Evolutionary conservation across 805 yeast genomes (phyloP).

Genomic region (Suhomyces prunicola): DNA sequence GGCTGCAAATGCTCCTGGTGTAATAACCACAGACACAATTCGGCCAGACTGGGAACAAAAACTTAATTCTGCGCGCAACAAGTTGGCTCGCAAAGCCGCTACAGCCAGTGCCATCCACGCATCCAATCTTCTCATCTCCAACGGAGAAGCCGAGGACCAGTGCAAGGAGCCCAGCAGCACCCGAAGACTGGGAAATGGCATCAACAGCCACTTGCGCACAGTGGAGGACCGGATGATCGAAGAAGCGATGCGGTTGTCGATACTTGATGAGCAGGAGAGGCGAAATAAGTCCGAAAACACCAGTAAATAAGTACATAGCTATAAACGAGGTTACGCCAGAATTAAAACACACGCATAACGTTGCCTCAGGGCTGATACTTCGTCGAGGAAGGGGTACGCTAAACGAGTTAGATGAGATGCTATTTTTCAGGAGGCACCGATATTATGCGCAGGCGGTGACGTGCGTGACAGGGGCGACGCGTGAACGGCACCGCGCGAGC

Average conservation of each 20-base stretch:
- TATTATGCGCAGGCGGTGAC: not conserved
- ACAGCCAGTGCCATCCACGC: constrained; percentile 94
- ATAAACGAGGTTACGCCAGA: not conserved
- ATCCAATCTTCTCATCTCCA: constrained; percentile 60
- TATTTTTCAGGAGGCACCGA: not conserved
- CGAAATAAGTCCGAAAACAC: constrained; percentile 18
- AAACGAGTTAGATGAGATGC: not conserved
- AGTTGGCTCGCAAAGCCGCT: constrained; percentile 82
- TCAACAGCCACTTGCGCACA: constrained; percentile 13
- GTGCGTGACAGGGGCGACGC: not conserved
- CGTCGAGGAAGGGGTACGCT: not conserved
- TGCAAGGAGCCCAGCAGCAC: not conserved
- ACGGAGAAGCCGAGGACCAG: constrained; percentile 1
- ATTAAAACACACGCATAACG: not conserved
- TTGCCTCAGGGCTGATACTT: not conserved
- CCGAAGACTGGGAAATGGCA: constrained; percentile 7
- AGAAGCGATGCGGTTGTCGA: constrained; percentile 74
- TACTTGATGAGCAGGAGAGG: constrained; percentile 66
- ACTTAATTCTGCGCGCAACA: constrained; percentile 66
- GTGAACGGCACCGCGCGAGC: not conserved
- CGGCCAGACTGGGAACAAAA: constrained; percentile 92
- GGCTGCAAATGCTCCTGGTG: constrained; percentile 66
- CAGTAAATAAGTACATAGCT: constrained; percentile 2
- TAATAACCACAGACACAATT: constrained; percentile 74
- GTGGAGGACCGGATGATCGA: constrained; percentile 74